Evolutionary conservation across 225 moss, liverwort and hornwort genomes (phyloP).

Genomic region (Thuidium tamariscinum): DNA sequence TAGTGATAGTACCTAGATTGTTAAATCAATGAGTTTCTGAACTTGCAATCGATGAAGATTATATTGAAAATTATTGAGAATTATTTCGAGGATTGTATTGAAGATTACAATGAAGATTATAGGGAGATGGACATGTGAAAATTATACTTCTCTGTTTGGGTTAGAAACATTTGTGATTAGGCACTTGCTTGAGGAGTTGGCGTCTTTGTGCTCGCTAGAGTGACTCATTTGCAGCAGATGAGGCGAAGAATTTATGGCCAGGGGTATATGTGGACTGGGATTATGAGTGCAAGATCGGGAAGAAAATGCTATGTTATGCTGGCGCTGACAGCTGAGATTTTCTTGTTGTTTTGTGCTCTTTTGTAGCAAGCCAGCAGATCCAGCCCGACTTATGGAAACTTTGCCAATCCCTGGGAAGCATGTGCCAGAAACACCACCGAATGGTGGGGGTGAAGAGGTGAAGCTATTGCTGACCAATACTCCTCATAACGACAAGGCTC

Average conservation of each 20-base stretch:
- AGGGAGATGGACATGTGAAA: not conserved
- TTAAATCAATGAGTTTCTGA: not conserved
- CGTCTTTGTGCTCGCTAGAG: not conserved
- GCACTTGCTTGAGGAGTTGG: not conserved
- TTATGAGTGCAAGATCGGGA: not conserved
- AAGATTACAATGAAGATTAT: not conserved
- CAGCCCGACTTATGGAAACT: conserved; percentile 57
- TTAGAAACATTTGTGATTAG: not conserved
- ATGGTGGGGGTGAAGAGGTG: conserved; percentile 47
- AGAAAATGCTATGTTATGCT: not conserved
- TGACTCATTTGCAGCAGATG: not conserved
- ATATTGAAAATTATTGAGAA: not conserved
- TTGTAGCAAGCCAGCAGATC: conserved; percentile 76
- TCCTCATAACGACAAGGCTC: conserved; percentile 46
- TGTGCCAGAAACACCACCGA: conserved; percentile 35
- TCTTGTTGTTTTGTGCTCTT: not conserved
- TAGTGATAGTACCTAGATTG: not conserved
- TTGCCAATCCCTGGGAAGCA: conserved; percentile 56
- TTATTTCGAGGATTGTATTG: not conserved
- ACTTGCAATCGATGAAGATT: not conserved
- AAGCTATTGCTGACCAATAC: conserved; percentile 39
- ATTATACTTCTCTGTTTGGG: not conserved
- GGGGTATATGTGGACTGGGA: not conserved
- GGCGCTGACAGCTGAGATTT: not conserved
- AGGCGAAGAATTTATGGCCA: not conserved